Percentiles rank a stretch among this genome's conserved stretches.
Evolutionary conservation across 2,329 filamentous ascomycete species (phyloP).

Genomic region (Colletotrichum lindemuthianum): DNA sequence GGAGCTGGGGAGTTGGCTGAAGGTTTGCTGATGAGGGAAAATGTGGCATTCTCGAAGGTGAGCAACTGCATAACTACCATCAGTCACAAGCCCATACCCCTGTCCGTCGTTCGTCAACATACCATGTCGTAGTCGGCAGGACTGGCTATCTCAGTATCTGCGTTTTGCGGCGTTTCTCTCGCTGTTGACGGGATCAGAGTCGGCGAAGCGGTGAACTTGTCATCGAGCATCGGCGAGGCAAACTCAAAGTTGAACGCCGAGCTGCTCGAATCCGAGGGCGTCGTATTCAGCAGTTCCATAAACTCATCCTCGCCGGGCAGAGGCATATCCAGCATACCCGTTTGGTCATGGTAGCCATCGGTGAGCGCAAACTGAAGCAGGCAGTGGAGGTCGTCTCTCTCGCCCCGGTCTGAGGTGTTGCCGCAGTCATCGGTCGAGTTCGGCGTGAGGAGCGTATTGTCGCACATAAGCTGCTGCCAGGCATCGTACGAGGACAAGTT

Average conservation of each 20-base stretch:
- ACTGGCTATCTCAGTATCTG: conserved; percentile 7
- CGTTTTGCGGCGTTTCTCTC: neutral
- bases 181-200: too few species aligned
- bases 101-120: neutral
- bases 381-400: conserved; percentile 5
- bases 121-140: conserved; percentile 27
- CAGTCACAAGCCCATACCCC: neutral
- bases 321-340: conserved; percentile 15
- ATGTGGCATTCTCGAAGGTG: neutral
- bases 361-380: conserved; percentile 3
- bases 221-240: conserved; percentile 2
- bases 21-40: neutral
- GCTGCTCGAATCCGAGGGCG: conserved; percentile 22
- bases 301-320: conserved; percentile 23
- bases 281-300: conserved; percentile 23
- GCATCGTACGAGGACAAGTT: conserved; percentile 5
- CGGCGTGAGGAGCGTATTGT: conserved; percentile 12
- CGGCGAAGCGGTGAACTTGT: conserved; percentile 8
- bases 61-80: neutral
- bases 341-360: neutral
- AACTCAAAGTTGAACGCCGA: conserved; percentile 20
- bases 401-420: neutral
- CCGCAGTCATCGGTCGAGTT: conserved; percentile 3
- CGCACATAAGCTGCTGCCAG: conserved; percentile 10
- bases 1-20: neutral